A percentile compares a stretch with the other conserved stretches of the same genome.
Evolutionary conservation across 2,329 filamentous ascomycete genomes (phyloP).

Genomic region (Penicillium hordei): DNA sequence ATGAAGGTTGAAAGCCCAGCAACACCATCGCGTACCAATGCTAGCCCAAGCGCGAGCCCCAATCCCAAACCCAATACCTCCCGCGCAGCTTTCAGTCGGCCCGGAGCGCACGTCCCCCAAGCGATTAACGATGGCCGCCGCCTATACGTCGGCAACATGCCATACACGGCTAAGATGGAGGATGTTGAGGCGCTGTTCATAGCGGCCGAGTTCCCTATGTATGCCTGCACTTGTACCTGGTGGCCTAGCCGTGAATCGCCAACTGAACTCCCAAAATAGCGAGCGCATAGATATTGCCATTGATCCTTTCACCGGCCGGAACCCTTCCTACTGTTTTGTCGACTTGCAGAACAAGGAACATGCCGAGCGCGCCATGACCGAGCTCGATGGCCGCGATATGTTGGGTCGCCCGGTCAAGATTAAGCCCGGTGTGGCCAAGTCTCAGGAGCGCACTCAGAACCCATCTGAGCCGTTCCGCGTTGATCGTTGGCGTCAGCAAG

Average conservation of each 20-base stretch:
- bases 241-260: conserved; percentile 7
- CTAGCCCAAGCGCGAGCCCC: conserved; percentile 16
- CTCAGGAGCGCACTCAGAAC: conserved; percentile 30
- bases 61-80: conserved; percentile 27
- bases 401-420: conserved; percentile 62
- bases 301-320: conserved; percentile 66
- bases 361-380: conserved; percentile 58
- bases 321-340: conserved; percentile 74
- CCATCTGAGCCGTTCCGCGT: conserved; percentile 29
- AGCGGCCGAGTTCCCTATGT: conserved; percentile 40
- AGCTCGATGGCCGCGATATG: conserved; percentile 56
- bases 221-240: conserved; percentile 18
- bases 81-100: conserved; percentile 33
- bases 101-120: conserved; percentile 34
- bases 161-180: conserved; percentile 53
- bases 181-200: conserved; percentile 53
- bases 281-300: conserved; percentile 67
- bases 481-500: conserved; percentile 47
- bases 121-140: conserved; percentile 45
- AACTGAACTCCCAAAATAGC: conserved; percentile 34
- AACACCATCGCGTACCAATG: conserved; percentile 22
- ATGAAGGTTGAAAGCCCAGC: conserved; percentile 40
- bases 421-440: conserved; percentile 63
- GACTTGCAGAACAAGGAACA: conserved; percentile 61
- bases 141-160: conserved; percentile 57